Evolutionary conservation across 129 eudicot genomes (phyloP).

Genomic region (Helianthus annuus): DNA sequence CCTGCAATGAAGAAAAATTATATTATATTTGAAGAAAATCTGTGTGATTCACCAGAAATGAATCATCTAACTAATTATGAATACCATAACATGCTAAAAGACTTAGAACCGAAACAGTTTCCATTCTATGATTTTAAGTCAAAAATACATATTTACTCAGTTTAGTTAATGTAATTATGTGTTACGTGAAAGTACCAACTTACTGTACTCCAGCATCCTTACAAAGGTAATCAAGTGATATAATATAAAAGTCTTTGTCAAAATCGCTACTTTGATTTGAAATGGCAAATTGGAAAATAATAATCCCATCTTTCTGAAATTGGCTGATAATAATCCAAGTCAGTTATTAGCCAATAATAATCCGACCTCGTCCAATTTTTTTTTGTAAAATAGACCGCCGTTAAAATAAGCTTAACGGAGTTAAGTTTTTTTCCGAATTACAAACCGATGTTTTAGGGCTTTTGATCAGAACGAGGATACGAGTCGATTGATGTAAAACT

Average conservation of each 20-base stretch:
- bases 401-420: too few species aligned
- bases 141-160: slow-evolving; percentile 1
- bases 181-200: neutral
- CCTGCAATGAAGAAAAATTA: slow-evolving; percentile 45
- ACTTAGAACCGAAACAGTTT: slow-evolving; percentile 2
- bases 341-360: too few species aligned
- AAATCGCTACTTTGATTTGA: slow-evolving; percentile 1
- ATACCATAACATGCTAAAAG: neutral
- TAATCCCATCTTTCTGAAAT: too few species aligned
- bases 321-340: too few species aligned
- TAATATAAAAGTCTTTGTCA: neutral
- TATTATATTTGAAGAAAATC: neutral
- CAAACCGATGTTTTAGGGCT: too few species aligned
- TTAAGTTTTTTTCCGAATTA: too few species aligned
- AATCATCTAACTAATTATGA: neutral
- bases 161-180: slow-evolving; percentile 2
- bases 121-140: neutral
- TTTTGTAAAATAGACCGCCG: too few species aligned
- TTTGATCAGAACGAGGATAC: too few species aligned
- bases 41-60: neutral
- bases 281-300: too few species aligned
- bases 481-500: too few species aligned
- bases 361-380: too few species aligned
- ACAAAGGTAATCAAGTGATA: neutral
- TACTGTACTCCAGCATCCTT: slow-evolving; percentile 6